Base-by-base conservation (phyloP, 2,329 filamentous ascomycete genomes). In the Hypoxylon sp. region DNA sequence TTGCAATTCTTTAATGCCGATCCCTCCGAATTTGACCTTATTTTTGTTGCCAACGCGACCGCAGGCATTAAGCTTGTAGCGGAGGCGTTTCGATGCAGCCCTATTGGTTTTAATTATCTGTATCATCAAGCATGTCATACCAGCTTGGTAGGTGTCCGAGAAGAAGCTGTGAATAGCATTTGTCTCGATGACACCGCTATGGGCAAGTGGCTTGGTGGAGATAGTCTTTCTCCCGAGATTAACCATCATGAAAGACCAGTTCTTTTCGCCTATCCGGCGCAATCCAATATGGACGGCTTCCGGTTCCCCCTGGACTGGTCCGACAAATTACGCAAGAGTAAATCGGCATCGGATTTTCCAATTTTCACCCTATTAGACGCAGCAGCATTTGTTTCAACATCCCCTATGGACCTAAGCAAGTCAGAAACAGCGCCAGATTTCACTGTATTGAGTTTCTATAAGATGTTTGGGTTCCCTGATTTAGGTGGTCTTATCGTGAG, bases 391-490 rank as follows among this genome's bases (percentile, higher is more conserved):
- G 91, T 90, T 9, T 90, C 94, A 6, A 97, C 94, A 0, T 89
- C 92, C 3, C 89, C 88, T 0, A 83, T 98, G 5, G 88, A 97
- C 75, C 82, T 98, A 2, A 84, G 88, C 61, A 81, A 92, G 72
- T 73, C 85, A 0, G 81, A 83, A 0, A 77, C 81, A 0, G 89
- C 91, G 0, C 92, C 95, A 0, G 95, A 98, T 78, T 98, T 98
- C 72, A 91, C 89, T 0, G 92, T 93, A 0, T 76, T 98, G 46
- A 98, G 94, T 79, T 90, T 98, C 71, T 97, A 98, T 82, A 99
- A 98, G 79, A 94, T 98, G n/a, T 98, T 98, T 78, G 95, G 96
- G 1, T 98, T 98, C 71, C 95, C 95, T 0, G 93, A 98, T 77
- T 84, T 98, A 1, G 95, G 95, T 1, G 94, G 91, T 1, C 81